A percentile compares a stretch with the other conserved stretches of the same genome.
phyloP scores from a whole-genome alignment of 768 basidiomycete species.

The Rhodotorula kratochvilovae region DNA sequence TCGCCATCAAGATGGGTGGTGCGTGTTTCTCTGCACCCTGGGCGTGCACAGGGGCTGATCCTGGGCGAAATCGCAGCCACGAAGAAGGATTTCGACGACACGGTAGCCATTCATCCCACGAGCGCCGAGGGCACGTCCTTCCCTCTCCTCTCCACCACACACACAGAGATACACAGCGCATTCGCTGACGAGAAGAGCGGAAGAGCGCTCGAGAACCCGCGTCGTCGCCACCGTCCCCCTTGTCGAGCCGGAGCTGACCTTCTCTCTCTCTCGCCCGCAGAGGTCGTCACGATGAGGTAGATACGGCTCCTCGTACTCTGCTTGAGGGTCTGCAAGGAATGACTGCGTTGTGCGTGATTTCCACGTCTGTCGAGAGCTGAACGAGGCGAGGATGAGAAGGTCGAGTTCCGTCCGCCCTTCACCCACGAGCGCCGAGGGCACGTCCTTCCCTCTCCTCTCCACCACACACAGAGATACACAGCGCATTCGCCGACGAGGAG shows the following conservation, averaged over 20 bases:
- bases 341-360: too few relatives aligned
- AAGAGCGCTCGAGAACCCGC: too few relatives aligned
- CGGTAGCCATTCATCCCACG: conserved; percentile 80
- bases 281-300: conserved; percentile 34
- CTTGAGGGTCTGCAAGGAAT: too few relatives aligned
- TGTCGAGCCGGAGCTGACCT: too few relatives aligned
- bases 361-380: too few relatives aligned
- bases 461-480: too few relatives aligned
- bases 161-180: too few relatives aligned
- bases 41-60: background rate
- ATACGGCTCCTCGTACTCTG: background rate
- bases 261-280: background rate
- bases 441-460: background rate
- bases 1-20: conserved; percentile 96
- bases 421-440: conserved; percentile 53
- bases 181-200: too few relatives aligned
- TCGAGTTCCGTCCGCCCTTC: too few relatives aligned
- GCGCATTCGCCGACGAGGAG: too few relatives aligned
- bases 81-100: conserved; percentile 77
- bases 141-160: too few relatives aligned
- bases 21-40: conserved; percentile 32
- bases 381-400: too few relatives aligned
- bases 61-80: conserved; percentile 52
- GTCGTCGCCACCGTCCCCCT: background rate
- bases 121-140: conserved; percentile 9